Evolutionary conservation across 202 grass and related monocot species (phyloP).

Genomic region (Carex sylvatica): DNA sequence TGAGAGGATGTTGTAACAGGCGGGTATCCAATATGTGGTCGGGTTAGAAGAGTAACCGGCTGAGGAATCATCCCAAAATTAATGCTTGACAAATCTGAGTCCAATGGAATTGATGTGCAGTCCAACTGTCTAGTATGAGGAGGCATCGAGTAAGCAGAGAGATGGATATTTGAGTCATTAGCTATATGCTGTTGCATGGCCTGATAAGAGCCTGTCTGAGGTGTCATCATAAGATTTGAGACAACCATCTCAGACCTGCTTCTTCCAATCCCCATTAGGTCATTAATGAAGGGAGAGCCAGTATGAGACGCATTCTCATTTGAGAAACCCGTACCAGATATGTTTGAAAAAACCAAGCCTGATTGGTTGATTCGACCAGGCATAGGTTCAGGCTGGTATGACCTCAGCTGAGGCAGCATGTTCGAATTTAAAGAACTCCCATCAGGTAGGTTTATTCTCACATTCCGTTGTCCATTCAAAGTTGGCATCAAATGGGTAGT

Average conservation of each 20-base stretch:
- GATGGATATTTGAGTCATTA: not conserved
- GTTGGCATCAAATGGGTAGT: not conserved
- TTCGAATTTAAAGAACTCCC: not conserved
- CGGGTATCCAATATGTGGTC: slow-evolving; percentile 6
- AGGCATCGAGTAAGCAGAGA: not conserved
- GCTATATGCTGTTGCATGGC: not conserved
- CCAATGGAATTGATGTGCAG: not conserved
- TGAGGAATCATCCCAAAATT: slow-evolving; percentile 14
- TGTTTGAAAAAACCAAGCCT: not conserved
- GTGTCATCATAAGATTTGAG: not conserved
- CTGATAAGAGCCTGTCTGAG: slow-evolving; percentile 5
- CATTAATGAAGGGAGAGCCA: not conserved
- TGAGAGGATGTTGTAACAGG: slow-evolving; percentile 1
- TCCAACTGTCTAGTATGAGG: not conserved
- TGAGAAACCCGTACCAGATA: not conserved
- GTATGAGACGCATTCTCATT: slow-evolving; percentile 5
- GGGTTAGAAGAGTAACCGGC: not conserved
- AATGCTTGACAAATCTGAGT: slow-evolving; percentile 1
- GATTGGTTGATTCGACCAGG: not conserved
- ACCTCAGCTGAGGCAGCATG: not conserved
- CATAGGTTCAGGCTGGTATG: slow-evolving; percentile 7
- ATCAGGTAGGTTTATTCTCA: slow-evolving; percentile 13
- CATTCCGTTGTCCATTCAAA: not conserved
- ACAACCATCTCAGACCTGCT: not conserved
- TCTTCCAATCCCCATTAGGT: not conserved